Percentiles rank a stretch among this genome's conserved stretches.
Evolutionary conservation across 768 basidiomycete genomes (phyloP).

Genomic region (Boletellus emodensis): DNA sequence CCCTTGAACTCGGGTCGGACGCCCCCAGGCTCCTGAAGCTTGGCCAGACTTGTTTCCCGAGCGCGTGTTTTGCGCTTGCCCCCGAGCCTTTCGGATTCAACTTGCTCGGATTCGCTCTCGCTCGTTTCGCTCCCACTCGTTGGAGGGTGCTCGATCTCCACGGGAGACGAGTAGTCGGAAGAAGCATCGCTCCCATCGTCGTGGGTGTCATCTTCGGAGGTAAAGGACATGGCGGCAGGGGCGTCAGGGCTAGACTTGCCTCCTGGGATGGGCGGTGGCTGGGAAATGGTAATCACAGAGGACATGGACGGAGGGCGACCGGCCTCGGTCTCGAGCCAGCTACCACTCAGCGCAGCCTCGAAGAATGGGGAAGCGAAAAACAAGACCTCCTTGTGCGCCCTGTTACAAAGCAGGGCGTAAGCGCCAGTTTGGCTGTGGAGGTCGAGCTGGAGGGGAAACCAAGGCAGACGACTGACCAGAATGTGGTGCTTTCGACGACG

Average conservation of each 20-base stretch:
- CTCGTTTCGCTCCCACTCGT: conserved; percentile 33
- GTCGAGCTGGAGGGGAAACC: neutral
- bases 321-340: conserved; percentile 93
- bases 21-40: conserved; percentile 43
- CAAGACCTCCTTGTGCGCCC: conserved; percentile 89
- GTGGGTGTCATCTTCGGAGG: conserved; percentile 47
- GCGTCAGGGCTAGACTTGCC: conserved; percentile 38
- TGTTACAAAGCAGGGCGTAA: conserved; percentile 27
- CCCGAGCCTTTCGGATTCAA: conserved; percentile 12
- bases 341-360: conserved; percentile 83
- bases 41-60: conserved; percentile 53
- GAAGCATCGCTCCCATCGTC: conserved; percentile 32
- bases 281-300: conserved; percentile 80
- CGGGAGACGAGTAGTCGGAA: conserved; percentile 41
- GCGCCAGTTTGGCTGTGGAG: neutral
- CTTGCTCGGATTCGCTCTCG: conserved; percentile 35
- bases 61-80: conserved; percentile 36
- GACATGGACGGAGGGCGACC: conserved; percentile 75
- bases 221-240: conserved; percentile 57
- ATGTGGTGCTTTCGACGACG: conserved; percentile 81
- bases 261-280: conserved; percentile 59
- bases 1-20: conserved; percentile 23
- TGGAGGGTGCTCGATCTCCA: conserved; percentile 35
- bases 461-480: conserved; percentile 60
- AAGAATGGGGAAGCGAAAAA: conserved; percentile 96